Percentiles rank a stretch among this genome's conserved stretches.
Conservation (phyloP, 495 filamentous ascomycete genomes). For the Lindgomyces ingoldianus region DNA sequence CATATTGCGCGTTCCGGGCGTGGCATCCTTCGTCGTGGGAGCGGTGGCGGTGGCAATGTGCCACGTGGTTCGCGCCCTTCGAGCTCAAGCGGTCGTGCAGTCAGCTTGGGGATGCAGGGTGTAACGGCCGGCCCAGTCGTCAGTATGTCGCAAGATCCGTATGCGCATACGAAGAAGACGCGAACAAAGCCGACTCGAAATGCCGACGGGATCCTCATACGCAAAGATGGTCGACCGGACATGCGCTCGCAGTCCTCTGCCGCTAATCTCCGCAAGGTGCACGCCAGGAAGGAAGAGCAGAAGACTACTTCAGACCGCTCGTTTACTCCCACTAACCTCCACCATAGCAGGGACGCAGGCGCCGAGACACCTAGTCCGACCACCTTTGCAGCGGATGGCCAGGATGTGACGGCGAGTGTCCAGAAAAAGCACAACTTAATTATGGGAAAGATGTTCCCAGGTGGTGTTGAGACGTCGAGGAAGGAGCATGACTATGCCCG, state of each 20-base stretch:
- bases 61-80: slow-evolving; percentile 21
- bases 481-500: slow-evolving; percentile 27
- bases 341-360: neutral
- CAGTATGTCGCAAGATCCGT: slow-evolving; percentile 32
- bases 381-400: neutral
- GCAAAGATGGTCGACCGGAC: slow-evolving; percentile 49
- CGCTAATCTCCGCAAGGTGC: slow-evolving; percentile 48
- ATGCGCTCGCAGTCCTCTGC: slow-evolving; percentile 46
- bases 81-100: slow-evolving; percentile 24
- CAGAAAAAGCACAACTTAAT: slow-evolving; percentile 26
- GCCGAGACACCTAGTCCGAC: slow-evolving; percentile 27
- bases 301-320: slow-evolving; percentile 4
- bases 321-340: slow-evolving; percentile 24
- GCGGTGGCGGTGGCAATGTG: slow-evolving; percentile 28
- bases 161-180: slow-evolving; percentile 45
- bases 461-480: slow-evolving; percentile 20
- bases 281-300: slow-evolving; percentile 45
- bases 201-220: slow-evolving; percentile 48
- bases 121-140: slow-evolving; percentile 25
- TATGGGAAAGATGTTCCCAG: slow-evolving; percentile 34
- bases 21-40: slow-evolving; percentile 36
- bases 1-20: slow-evolving; percentile 10
- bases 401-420: slow-evolving; percentile 20
- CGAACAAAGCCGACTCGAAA: slow-evolving; percentile 48
- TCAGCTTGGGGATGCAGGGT: slow-evolving; percentile 33